Percentiles rank a stretch among this genome's conserved stretches.
These are phyloP conservation scores for Aphanomyces euteiches DNA, from an alignment of 352 stramenopile genomes.

Conservation along the genomic window DNA sequence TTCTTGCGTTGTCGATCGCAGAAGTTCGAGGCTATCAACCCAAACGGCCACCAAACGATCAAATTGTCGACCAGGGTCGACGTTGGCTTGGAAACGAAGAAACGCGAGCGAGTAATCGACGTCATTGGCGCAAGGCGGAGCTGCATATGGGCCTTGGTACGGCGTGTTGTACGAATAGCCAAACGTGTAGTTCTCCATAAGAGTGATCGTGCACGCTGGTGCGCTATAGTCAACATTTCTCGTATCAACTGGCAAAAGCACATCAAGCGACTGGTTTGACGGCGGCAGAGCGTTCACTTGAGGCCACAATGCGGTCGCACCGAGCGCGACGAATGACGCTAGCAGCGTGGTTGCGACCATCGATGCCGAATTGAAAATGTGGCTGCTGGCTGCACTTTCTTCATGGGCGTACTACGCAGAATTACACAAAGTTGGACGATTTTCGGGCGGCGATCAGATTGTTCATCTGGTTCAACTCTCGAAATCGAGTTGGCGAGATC, in stretches of 20 bases:
- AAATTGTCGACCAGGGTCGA: constrained; percentile 52
- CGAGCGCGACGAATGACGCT: too few species aligned
- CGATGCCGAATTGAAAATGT: too few species aligned
- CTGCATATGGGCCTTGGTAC: constrained; percentile 41
- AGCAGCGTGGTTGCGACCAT: too few species aligned
- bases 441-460: too few species aligned
- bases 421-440: too few species aligned
- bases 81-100: constrained; percentile 49
- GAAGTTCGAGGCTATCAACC: constrained; percentile 50
- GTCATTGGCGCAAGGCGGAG: constrained; percentile 40
- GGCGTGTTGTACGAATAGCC: constrained; percentile 56
- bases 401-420: too few species aligned
- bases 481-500: too few species aligned
- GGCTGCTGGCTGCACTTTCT: too few species aligned
- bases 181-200: constrained; percentile 49
- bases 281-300: background rate
- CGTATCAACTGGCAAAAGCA: constrained; percentile 40
- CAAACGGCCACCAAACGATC: constrained; percentile 71
- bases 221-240: constrained; percentile 39
- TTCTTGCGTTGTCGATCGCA: constrained; percentile 71
- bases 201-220: constrained; percentile 44
- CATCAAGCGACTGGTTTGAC: constrained; percentile 37
- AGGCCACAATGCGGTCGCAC: too few species aligned
- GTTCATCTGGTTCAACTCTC: too few species aligned
- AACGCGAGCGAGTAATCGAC: constrained; percentile 50